Conservation (phyloP, 116 monocot species). For the Thalassia testudinum region DNA sequence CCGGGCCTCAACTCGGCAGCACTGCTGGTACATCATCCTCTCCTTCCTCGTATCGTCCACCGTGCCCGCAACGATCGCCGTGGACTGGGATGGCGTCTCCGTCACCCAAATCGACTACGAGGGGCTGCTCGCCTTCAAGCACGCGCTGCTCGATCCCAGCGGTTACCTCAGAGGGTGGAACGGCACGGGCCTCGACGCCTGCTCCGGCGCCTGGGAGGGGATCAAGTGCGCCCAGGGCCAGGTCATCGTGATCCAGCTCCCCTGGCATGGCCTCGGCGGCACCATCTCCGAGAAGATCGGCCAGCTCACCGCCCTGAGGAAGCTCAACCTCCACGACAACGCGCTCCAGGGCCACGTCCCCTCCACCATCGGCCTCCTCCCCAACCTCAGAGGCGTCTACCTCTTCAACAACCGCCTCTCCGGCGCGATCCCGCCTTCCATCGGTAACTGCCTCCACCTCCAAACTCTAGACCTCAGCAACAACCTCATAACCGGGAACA, state of each 20-base stretch:
- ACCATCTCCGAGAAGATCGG: slow-evolving; percentile 51
- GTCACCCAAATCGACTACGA: slow-evolving; percentile 59
- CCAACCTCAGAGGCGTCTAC: slow-evolving; percentile 50
- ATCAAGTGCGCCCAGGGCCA: slow-evolving; percentile 76
- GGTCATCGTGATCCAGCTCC: slow-evolving; percentile 79
- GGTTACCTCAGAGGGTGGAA: slow-evolving; percentile 66
- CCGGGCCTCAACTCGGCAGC: too few species aligned
- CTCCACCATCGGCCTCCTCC: slow-evolving; percentile 38
- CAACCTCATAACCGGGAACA: slow-evolving; percentile 36
- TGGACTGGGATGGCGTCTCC: slow-evolving; percentile 39
- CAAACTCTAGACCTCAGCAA: slow-evolving; percentile 69
- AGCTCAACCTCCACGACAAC: slow-evolving; percentile 83
- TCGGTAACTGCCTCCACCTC: slow-evolving; percentile 41
- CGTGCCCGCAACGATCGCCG: not conserved
- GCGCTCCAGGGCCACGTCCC: slow-evolving; percentile 56
- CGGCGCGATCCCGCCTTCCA: slow-evolving; percentile 48
- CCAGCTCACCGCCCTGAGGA: slow-evolving; percentile 48
- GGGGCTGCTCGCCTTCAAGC: slow-evolving; percentile 71
- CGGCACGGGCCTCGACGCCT: slow-evolving; percentile 49
- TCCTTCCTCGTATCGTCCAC: not conserved
- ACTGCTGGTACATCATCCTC: too few species aligned
- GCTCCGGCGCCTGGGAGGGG: slow-evolving; percentile 72
- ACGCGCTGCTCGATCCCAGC: slow-evolving; percentile 34
- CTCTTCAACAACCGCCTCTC: slow-evolving; percentile 87
- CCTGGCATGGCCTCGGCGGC: slow-evolving; percentile 51